Evolutionary conservation across 164 flowering plant genomes (phyloP), one percentile per base, ranked within the genome.

Genomic region (Cinnamomum chago): DNA sequence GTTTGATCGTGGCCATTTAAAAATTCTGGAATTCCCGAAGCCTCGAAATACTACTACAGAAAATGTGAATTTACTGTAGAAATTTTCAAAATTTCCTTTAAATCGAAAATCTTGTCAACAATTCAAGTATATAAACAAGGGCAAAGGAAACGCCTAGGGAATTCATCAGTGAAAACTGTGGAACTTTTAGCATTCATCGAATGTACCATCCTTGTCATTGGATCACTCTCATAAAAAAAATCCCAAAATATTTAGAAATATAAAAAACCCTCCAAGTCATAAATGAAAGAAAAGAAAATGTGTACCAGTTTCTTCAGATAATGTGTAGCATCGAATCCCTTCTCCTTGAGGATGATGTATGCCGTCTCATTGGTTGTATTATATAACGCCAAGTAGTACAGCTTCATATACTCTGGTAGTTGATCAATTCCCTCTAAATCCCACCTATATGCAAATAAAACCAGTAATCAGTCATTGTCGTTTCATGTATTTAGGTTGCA

Each of bases 371-470:
- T 72, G 28, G 65, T 68, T 3, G 72, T 65, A 47, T 70, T 78
- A 68, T 70, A 75, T 10, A 78, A 58, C 9, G 77, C 81, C 18
- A 75, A 58, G 51, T 70, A 74, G 64, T 71, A 78, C 23, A 71
- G 17, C 68, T 66, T 70, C 77, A 78, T 74, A 50, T 70, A 33
- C 20, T 78, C 27, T 7, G 81, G 78, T 27, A 78, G 78, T 35
- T 65, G 35, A 25, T 71, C 75, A n/a, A 78, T n/a, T 10, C 50
- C 65, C 11, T 52, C 22, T 7, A 78, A 18, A 66, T 75, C 78
- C 81, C 81, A 78, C 51, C 81, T 78, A 67, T 20, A 35, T 20
- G 23, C 11, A 24, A 58, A 58, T 58, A 24, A 64, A 64, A 28
- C 24, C 30, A 64, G 66, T 64, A 64, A 64, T 22, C 25, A 64